Evolutionary conservation across 148 eudicot genomes (phyloP), one percentile per base, ranked within the genome.

Genomic region (Rhododendron kiyosumense): DNA sequence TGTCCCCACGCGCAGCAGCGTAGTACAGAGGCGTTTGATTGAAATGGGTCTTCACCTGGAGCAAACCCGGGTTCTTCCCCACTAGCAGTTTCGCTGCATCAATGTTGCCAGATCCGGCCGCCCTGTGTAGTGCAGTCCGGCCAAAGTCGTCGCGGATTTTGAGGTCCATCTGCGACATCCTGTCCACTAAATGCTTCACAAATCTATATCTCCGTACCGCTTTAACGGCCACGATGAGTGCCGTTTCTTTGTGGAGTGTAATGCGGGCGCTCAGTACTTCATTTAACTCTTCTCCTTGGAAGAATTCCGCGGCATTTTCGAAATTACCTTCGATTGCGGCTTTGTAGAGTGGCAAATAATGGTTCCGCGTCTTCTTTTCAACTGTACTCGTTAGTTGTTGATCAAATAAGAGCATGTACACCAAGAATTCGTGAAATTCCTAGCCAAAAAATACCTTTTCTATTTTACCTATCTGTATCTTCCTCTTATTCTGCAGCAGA

Each of bases 91-190:
- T 22, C 52, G 81, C 81, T 24, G 30, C 81, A 22, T 78, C 7
- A 3, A n/a, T 6, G 52, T 78, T 78, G 26, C 54, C 54, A 13
- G 52, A 24, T 45, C 61, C 61, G 22, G 61, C 61, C 61, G 61
- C 61, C 61, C 61, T 54, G 61, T 54, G 61, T 17, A 54, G 61
- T 1, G 61, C 61, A 22, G 34, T 78, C 18, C 5, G 9, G 10
- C 52, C 30, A 0, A 0, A 0, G 18, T 0, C 0, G 46, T 78
- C 46, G 4, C 12, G 5, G 26, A 12, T 0, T 2, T 18, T 7
- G 7, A 78, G 28, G 48, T 46, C 81, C 57, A 2, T 7, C 22
- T 12, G 34, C 26, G 36, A 45, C 81, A 78, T 78, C 12, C 1
- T 1, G 0, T 78, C 18, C 81, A 54, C 22, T 5, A 54, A 54